Conservation (phyloP, 768 basidiomycete species). For the Dentipellis sp. region DNA sequence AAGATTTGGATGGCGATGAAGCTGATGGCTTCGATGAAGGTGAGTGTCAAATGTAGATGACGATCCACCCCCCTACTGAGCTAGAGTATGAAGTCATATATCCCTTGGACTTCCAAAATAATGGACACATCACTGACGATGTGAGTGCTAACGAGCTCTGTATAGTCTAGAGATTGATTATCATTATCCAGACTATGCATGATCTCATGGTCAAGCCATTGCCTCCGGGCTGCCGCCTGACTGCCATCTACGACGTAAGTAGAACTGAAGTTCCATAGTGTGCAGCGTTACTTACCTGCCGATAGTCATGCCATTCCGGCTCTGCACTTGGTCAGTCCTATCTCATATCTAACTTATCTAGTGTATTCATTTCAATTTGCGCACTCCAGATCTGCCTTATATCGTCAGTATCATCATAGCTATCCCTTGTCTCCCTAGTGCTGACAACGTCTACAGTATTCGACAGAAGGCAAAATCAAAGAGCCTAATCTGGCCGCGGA, state of each 20-base stretch:
- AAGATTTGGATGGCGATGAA: conserved; percentile 72
- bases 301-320: conserved; percentile 39
- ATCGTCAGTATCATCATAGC: conserved; percentile 12
- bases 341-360: neutral
- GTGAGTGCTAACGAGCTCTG: conserved; percentile 23
- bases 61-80: neutral
- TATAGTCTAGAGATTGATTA: too few relatives aligned
- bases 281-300: conserved; percentile 5
- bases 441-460: conserved; percentile 44
- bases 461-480: conserved; percentile 91
- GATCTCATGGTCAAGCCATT: conserved; percentile 42
- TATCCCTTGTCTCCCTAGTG: neutral
- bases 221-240: conserved; percentile 60
- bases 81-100: conserved; percentile 57
- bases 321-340: conserved; percentile 29
- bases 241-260: conserved; percentile 47
- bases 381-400: conserved; percentile 27
- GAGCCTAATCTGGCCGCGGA: conserved; percentile 85
- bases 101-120: conserved; percentile 74
- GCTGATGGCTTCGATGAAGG: conserved; percentile 75
- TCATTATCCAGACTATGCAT: conserved; percentile 27
- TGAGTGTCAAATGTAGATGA: conserved; percentile 12
- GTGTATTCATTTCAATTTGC: neutral
- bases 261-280: neutral
- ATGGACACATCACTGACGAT: conserved; percentile 75